These are phyloP conservation scores for Aleurites moluccanus DNA, from an alignment of 441 rosid species.

Conservation along the genomic window DNA sequence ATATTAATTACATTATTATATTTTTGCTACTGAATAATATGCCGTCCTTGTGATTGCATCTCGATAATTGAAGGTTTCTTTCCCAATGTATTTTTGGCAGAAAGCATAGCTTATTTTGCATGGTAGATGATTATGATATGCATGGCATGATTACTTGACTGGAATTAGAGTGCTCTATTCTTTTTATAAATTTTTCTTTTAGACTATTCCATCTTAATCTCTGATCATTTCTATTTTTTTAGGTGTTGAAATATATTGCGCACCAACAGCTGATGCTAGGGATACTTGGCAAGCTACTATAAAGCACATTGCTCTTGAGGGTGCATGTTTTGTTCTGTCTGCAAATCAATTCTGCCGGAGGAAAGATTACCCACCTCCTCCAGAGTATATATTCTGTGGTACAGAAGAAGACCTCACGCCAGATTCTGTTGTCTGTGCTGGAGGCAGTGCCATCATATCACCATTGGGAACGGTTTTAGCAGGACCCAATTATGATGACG, in stretches of 20 bases:
- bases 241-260: slow-evolving; percentile 93
- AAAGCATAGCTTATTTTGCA: neutral
- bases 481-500: slow-evolving; percentile 84
- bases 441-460: slow-evolving; percentile 89
- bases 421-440: slow-evolving; percentile 83
- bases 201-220: neutral
- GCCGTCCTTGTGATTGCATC: neutral
- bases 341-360: slow-evolving; percentile 86
- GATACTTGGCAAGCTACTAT: slow-evolving; percentile 81
- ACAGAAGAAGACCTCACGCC: slow-evolving; percentile 62
- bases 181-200: neutral
- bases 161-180: neutral
- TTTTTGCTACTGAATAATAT: neutral
- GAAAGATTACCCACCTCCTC: slow-evolving; percentile 91
- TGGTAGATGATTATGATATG: neutral
- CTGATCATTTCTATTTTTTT: slow-evolving; percentile 15
- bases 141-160: neutral
- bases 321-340: slow-evolving; percentile 87
- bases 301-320: slow-evolving; percentile 94
- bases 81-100: neutral
- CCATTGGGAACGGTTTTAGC: slow-evolving; percentile 82
- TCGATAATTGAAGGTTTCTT: neutral
- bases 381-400: slow-evolving; percentile 67
- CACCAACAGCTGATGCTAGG: slow-evolving; percentile 95
- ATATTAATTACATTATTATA: neutral